Evolutionary conservation across 371 early-diverging fungal genomes (phyloP).

Genomic region (Apophysomyces elegans): DNA sequence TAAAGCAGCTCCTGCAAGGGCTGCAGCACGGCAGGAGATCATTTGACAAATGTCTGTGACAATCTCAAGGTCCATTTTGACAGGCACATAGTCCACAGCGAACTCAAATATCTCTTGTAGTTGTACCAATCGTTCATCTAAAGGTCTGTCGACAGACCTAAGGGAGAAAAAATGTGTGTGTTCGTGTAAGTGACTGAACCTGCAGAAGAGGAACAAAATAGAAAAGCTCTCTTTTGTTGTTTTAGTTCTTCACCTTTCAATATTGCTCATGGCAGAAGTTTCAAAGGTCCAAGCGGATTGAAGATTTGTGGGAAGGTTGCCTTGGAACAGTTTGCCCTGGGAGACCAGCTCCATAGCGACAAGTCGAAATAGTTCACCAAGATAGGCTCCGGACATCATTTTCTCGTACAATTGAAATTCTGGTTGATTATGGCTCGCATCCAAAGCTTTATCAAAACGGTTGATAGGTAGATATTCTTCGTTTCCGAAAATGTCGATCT

Average conservation of each 20-base stretch:
- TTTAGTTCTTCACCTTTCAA: conserved; percentile 36
- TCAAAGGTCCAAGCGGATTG: conserved; percentile 69
- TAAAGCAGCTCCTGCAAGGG: conserved; percentile 36
- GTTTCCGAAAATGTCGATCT: conserved; percentile 79
- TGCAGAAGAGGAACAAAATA: not conserved
- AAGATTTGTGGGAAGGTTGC: conserved; percentile 59
- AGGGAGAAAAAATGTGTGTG: not conserved
- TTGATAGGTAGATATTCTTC: conserved; percentile 78
- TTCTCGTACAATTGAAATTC: conserved; percentile 85
- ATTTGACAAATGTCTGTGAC: conserved; percentile 38
- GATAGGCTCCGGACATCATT: conserved; percentile 88
- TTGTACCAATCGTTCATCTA: not conserved
- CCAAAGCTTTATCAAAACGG: conserved; percentile 76
- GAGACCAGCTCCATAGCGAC: conserved; percentile 73
- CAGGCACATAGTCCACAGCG: conserved; percentile 18
- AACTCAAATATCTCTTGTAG: conserved; percentile 15
- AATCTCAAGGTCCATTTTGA: conserved; percentile 19
- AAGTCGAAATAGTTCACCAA: conserved; percentile 87
- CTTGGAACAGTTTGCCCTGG: conserved; percentile 68
- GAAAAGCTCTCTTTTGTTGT: not conserved
- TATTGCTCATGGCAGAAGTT: conserved; percentile 69
- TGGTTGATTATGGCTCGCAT: conserved; percentile 71
- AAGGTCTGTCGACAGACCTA: not conserved
- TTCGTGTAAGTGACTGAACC: not conserved
- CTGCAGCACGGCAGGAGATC: conserved; percentile 38